Evolutionary conservation across 2,329 filamentous ascomycete species (phyloP).

Genomic region (Zymoseptoria crescenta): DNA sequence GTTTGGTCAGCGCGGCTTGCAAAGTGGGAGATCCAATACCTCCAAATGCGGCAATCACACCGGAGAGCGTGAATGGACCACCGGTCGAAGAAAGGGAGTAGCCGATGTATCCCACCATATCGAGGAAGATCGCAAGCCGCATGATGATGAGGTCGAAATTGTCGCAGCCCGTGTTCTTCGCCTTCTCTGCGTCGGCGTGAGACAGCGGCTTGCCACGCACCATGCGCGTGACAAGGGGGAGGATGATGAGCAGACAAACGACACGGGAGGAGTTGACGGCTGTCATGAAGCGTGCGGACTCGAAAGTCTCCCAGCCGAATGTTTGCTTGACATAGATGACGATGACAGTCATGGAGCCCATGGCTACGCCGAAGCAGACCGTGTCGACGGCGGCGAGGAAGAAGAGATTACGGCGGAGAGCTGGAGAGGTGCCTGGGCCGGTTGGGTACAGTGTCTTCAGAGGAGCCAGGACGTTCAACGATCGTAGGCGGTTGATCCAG

Average conservation of each 20-base stretch:
- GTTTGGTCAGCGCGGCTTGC: conserved; percentile 80
- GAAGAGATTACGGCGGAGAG: conserved; percentile 72
- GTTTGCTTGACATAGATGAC: conserved; percentile 74
- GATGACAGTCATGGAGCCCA: conserved; percentile 73
- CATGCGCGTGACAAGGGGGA: conserved; percentile 70
- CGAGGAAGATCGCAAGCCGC: conserved; percentile 63
- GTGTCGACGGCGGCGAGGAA: conserved; percentile 74
- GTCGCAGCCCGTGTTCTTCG: conserved; percentile 63
- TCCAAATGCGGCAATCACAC: conserved; percentile 66
- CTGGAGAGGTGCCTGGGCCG: conserved; percentile 51
- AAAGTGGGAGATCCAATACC: conserved; percentile 80
- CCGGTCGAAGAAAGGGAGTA: conserved; percentile 60
- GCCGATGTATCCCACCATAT: conserved; percentile 65
- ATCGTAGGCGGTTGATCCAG: conserved; percentile 39
- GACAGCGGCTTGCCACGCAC: conserved; percentile 52
- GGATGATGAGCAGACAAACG: conserved; percentile 61
- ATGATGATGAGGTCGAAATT: conserved; percentile 69
- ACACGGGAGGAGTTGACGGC: conserved; percentile 72
- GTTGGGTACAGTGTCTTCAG: conserved; percentile 70
- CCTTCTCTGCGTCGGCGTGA: conserved; percentile 12
- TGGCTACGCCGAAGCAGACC: conserved; percentile 69
- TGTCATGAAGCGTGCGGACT: conserved; percentile 74
- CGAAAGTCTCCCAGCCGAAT: conserved; percentile 75
- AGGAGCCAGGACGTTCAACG: conserved; percentile 63
- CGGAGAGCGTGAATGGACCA: conserved; percentile 61